These are phyloP conservation scores for Xerophyta viscosa DNA, from an alignment of 106 monocot species.

Conservation along the genomic window DNA sequence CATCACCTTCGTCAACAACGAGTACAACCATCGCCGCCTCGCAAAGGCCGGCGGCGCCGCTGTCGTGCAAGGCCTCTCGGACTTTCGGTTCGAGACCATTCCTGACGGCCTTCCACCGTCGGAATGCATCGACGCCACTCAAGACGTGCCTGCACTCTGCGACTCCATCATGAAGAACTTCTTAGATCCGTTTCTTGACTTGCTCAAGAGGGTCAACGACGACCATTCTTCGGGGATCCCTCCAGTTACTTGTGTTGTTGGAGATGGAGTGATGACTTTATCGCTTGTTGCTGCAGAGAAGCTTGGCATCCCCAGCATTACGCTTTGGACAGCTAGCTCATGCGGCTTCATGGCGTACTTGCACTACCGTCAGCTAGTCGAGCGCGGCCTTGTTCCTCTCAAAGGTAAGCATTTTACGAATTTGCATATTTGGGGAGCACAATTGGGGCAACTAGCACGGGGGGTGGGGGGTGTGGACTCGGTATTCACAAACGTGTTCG, in stretches of 20 bases:
- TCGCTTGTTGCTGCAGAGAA: not conserved
- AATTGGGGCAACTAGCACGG: too few relatives aligned
- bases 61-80: not conserved
- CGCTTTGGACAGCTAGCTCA: constrained; percentile 2
- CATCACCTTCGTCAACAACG: constrained; percentile 9
- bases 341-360: not conserved
- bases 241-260: constrained; percentile 7
- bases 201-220: constrained; percentile 1
- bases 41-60: not conserved
- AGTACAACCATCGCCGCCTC: constrained; percentile 6
- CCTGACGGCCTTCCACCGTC: constrained; percentile 15
- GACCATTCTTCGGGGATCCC: constrained; percentile 1
- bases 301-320: not conserved
- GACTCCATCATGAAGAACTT: constrained; percentile 1
- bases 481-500: too few relatives aligned
- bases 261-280: constrained; percentile 4
- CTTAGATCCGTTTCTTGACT: not conserved
- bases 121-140: constrained; percentile 9
- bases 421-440: too few relatives aligned
- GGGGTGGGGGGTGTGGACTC: too few relatives aligned
- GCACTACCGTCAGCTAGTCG: not conserved
- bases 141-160: constrained; percentile 12
- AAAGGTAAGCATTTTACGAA: not conserved
- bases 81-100: constrained; percentile 6
- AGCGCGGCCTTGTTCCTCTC: not conserved